Conservation (phyloP, 495 filamentous ascomycete species). For the Lichenothelia convexa region DNA sequence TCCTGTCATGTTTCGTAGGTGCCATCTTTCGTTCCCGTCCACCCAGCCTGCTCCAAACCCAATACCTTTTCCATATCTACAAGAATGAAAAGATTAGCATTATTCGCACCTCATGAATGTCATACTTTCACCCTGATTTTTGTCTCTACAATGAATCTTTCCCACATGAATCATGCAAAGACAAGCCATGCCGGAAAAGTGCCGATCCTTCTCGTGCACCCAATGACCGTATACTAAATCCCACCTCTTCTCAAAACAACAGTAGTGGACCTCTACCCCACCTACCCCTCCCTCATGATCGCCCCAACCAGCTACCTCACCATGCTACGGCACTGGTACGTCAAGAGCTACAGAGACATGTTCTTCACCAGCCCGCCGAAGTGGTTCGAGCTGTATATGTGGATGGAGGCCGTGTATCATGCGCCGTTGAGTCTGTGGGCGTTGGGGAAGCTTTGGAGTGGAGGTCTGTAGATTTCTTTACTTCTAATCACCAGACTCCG, state of each 20-base stretch:
- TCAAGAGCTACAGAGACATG: constrained; percentile 52
- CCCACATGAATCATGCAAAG: neutral
- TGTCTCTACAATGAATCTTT: neutral
- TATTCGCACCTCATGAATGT: neutral
- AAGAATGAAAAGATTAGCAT: neutral
- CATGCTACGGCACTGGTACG: constrained; percentile 40
- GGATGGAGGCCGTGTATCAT: constrained; percentile 51
- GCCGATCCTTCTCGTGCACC: neutral
- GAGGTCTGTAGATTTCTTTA: constrained; percentile 23
- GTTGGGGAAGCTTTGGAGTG: constrained; percentile 29
- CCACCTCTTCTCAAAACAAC: neutral
- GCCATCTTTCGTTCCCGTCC: no score
- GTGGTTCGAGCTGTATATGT: constrained; percentile 55
- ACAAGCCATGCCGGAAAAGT: neutral
- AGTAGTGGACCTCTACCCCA: constrained; percentile 24
- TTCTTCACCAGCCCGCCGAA: constrained; percentile 47
- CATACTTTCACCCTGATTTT: neutral
- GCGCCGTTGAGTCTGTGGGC: constrained; percentile 51
- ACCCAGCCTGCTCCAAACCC: neutral
- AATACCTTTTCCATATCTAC: neutral
- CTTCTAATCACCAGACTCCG: neutral
- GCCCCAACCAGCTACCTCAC: constrained; percentile 31
- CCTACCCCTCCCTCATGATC: constrained; percentile 40
- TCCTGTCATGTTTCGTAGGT: constrained; percentile 49
- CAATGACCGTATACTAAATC: neutral